These are phyloP conservation scores for California macrophylla DNA, from an alignment of 441 rosid species.

Conservation along the genomic window DNA sequence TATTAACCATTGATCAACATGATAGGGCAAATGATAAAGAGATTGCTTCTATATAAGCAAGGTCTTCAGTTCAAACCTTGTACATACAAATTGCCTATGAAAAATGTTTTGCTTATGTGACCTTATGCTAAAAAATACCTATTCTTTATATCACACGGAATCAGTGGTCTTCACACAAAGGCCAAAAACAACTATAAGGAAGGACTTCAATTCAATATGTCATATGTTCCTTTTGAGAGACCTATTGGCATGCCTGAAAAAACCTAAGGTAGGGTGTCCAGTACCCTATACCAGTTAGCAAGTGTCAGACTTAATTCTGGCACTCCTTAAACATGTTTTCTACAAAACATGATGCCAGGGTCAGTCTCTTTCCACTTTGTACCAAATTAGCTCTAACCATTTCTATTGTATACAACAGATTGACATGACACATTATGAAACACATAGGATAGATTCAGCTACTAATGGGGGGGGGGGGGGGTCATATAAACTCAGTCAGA, in stretches of 20 bases:
- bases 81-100: neutral
- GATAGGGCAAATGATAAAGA: neutral
- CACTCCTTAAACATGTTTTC: neutral
- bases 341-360: neutral
- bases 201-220: neutral
- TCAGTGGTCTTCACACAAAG: neutral
- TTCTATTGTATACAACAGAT: neutral
- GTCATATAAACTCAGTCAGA: neutral
- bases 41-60: neutral
- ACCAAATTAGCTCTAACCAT: neutral
- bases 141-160: neutral
- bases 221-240: neutral
- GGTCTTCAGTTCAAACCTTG: neutral
- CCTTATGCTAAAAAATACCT: neutral
- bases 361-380: neutral
- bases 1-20: neutral
- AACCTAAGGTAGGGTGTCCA: neutral
- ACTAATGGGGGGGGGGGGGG: neutral
- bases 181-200: neutral
- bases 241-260: neutral
- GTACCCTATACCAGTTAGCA: neutral
- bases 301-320: neutral
- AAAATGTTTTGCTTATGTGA: neutral
- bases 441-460: neutral
- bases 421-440: neutral